These are phyloP conservation scores for Claviceps digitariae DNA, from an alignment of 2,329 filamentous ascomycete species.

Conservation along the genomic window DNA sequence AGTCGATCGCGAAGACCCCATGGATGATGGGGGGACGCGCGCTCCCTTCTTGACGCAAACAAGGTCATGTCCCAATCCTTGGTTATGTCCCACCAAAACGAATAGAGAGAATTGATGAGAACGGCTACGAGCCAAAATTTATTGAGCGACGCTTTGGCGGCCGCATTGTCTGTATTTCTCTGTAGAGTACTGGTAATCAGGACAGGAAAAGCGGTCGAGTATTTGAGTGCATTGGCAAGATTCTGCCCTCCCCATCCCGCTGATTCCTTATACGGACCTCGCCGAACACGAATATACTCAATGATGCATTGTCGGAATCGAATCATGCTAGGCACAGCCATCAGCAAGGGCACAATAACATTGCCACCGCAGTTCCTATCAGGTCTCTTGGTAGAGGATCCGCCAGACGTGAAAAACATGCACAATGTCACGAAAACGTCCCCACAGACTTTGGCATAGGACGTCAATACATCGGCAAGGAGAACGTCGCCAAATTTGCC, in stretches of 20 bases:
- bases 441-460: slow-evolving; percentile 82
- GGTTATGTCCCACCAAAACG: slow-evolving; percentile 96
- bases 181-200: slow-evolving; percentile 68
- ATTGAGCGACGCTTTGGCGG: slow-evolving; percentile 31
- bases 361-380: slow-evolving; percentile 70
- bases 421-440: slow-evolving; percentile 81
- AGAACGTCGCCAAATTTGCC: slow-evolving; percentile 93
- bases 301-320: slow-evolving; percentile 85
- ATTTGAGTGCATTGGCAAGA: slow-evolving; percentile 88
- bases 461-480: slow-evolving; percentile 86
- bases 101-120: slow-evolving; percentile 75
- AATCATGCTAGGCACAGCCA: slow-evolving; percentile 71
- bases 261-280: slow-evolving; percentile 38
- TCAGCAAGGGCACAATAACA: slow-evolving; percentile 69
- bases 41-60: slow-evolving; percentile 46
- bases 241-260: slow-evolving; percentile 72
- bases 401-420: slow-evolving; percentile 68
- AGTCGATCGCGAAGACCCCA: slow-evolving; percentile 66
- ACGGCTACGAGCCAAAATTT: slow-evolving; percentile 58
- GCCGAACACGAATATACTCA: slow-evolving; percentile 63
- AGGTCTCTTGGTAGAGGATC: slow-evolving; percentile 65
- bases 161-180: slow-evolving; percentile 38
- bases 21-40: slow-evolving; percentile 51
- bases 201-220: slow-evolving; percentile 86
- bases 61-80: slow-evolving; percentile 95